Percentiles rank a stretch among this genome's conserved stretches.
These are phyloP conservation scores for Linum lewisii DNA, from an alignment of 345 rosid genomes.

Conservation along the genomic window DNA sequence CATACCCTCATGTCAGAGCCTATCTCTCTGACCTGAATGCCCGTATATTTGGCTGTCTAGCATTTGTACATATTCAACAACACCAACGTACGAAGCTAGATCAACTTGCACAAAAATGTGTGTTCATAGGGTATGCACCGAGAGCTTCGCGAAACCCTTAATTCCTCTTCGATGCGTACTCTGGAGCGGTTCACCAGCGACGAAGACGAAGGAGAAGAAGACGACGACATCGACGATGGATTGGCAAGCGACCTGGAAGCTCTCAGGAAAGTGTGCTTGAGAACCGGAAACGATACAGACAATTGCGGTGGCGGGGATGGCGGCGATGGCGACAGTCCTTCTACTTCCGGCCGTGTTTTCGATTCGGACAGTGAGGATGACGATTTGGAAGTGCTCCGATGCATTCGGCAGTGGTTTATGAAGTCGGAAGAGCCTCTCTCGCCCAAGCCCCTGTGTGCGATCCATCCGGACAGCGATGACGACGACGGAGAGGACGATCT, in stretches of 20 bases:
- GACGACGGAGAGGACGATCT: conserved; percentile 51
- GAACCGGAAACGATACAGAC: conserved; percentile 27
- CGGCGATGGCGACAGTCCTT: background rate
- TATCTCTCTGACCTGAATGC: too few relatives aligned
- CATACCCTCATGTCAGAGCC: too few relatives aligned
- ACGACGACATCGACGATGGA: conserved; percentile 25
- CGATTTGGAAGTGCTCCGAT: conserved; percentile 50
- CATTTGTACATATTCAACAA: too few relatives aligned
- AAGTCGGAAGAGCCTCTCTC: conserved; percentile 29
- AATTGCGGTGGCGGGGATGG: background rate
- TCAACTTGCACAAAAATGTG: too few relatives aligned
- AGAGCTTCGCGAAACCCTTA: too few relatives aligned
- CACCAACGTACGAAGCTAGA: too few relatives aligned
- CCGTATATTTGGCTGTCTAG: too few relatives aligned
- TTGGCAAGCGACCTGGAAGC: conserved; percentile 75
- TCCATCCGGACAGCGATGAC: conserved; percentile 36
- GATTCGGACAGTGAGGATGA: conserved; percentile 58
- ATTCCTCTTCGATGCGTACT: too few relatives aligned
- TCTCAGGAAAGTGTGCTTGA: conserved; percentile 55
- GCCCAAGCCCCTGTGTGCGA: conserved; percentile 21
- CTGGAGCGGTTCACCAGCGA: background rate
- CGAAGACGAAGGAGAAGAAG: too few relatives aligned
- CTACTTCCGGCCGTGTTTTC: conserved; percentile 9
- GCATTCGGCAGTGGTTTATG: conserved; percentile 39
- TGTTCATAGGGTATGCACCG: too few relatives aligned